Evolutionary conservation across 2,329 filamentous ascomycete genomes (phyloP).

Genomic region (Arthrobotrys musiformis): DNA sequence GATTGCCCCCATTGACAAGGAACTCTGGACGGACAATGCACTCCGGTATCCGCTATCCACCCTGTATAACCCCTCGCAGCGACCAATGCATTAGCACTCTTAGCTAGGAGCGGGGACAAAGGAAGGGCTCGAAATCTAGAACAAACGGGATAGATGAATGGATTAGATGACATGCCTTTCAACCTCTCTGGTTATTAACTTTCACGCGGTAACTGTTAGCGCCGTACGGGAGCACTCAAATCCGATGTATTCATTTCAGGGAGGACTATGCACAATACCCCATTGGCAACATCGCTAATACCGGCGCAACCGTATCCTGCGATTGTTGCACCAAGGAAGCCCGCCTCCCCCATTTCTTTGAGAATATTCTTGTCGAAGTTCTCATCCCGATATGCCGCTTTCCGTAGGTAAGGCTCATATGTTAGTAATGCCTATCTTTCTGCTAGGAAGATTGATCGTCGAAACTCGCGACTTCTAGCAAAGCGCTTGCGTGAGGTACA

Average conservation of each 20-base stretch:
- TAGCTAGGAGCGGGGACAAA: too few species aligned
- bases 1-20: constrained; percentile 92
- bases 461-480: neutral
- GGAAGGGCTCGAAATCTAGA: too few species aligned
- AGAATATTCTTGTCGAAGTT: constrained; percentile 86
- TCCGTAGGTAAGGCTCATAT: neutral
- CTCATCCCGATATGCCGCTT: constrained; percentile 87
- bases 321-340: constrained; percentile 86
- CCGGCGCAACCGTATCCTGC: constrained; percentile 89
- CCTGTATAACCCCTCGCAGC: constrained; percentile 62
- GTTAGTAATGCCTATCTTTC: neutral
- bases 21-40: constrained; percentile 92
- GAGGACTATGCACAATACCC: constrained; percentile 61
- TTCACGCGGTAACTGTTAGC: neutral
- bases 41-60: constrained; percentile 92
- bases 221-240: neutral
- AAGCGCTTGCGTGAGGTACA: too few species aligned
- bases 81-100: neutral
- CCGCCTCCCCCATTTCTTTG: constrained; percentile 90
- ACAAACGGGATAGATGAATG: too few species aligned
- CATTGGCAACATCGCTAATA: constrained; percentile 86
- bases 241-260: neutral
- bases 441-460: neutral
- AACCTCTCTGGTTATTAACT: constrained; percentile 85
- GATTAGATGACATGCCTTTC: constrained; percentile 65